Evolutionary conservation across 2,329 filamentous ascomycete genomes (phyloP).

Genomic region (Aspergillus sp.): DNA sequence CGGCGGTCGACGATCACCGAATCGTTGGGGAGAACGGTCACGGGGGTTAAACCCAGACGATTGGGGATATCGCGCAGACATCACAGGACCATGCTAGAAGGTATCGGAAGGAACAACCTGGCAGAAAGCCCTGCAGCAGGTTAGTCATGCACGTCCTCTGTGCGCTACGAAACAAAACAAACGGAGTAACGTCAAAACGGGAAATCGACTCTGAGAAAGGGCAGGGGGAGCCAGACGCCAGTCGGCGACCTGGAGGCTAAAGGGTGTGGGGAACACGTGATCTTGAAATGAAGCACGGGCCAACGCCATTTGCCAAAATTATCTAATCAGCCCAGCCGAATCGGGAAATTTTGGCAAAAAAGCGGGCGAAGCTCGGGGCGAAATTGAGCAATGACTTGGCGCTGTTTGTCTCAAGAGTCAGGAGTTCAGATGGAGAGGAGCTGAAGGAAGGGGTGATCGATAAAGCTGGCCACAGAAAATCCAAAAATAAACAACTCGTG

Average conservation of each 20-base stretch:
- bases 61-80: slow-evolving; percentile 63
- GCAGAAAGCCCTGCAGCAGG: slow-evolving; percentile 20
- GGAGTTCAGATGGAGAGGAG: background rate
- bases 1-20: slow-evolving; percentile 67
- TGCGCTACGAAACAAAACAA: background rate
- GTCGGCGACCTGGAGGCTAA: slow-evolving; percentile 7
- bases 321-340: slow-evolving; percentile 18
- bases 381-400: slow-evolving; percentile 8
- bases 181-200: background rate
- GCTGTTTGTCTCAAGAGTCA: slow-evolving; percentile 1
- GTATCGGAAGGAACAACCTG: slow-evolving; percentile 19
- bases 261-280: slow-evolving; percentile 26
- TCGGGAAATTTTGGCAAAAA: slow-evolving; percentile 11
- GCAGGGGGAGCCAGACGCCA: slow-evolving; percentile 1
- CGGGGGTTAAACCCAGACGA: slow-evolving; percentile 63
- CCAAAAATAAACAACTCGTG: background rate
- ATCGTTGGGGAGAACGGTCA: slow-evolving; percentile 70
- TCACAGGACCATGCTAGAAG: slow-evolving; percentile 42
- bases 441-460: background rate
- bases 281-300: slow-evolving; percentile 21
- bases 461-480: background rate
- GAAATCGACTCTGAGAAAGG: background rate
- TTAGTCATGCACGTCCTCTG: slow-evolving; percentile 44
- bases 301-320: slow-evolving; percentile 14
- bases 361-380: slow-evolving; percentile 5